Conservation (phyloP, 2,329 filamentous ascomycete genomes). For the Sclerotinia subarctica region DNA sequence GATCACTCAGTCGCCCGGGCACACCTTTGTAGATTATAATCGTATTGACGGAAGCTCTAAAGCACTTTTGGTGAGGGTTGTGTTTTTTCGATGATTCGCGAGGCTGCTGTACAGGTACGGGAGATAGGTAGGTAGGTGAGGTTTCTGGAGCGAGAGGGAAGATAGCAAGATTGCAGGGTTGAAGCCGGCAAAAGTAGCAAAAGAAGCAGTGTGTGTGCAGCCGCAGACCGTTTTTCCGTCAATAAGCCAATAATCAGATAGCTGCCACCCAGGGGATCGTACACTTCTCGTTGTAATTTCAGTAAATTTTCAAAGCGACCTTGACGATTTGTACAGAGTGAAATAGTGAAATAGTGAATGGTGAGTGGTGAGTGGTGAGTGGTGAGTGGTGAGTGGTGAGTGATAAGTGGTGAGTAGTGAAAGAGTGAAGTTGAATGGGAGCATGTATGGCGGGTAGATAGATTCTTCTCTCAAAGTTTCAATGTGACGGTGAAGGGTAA, state of each 20-base stretch:
- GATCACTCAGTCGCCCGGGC: constrained; percentile 38
- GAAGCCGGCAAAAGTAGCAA: constrained; percentile 12
- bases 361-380: too few species aligned
- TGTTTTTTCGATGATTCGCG: background rate
- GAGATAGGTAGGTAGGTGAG: background rate
- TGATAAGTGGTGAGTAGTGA: background rate
- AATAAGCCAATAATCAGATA: constrained; percentile 13
- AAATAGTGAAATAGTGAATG: background rate
- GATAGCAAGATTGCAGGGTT: constrained; percentile 10
- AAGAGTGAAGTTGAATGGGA: constrained; percentile 33
- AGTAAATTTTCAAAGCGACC: background rate
- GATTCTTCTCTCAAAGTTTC: constrained; percentile 6
- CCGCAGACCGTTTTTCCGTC: constrained; percentile 16
- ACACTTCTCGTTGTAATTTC: background rate
- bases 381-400: too few species aligned
- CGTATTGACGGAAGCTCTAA: background rate
- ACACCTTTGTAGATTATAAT: background rate
- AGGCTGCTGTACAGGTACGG: background rate
- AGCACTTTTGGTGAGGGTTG: background rate
- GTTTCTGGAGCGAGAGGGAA: constrained; percentile 1
- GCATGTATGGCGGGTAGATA: constrained; percentile 20
- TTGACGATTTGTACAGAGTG: constrained; percentile 3
- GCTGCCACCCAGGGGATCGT: background rate
- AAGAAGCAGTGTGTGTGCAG: constrained; percentile 5
- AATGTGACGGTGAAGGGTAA: constrained; percentile 22